phyloP scores from a whole-genome alignment of 495 filamentous ascomycete species.

The Cairneyella variabilis region DNA sequence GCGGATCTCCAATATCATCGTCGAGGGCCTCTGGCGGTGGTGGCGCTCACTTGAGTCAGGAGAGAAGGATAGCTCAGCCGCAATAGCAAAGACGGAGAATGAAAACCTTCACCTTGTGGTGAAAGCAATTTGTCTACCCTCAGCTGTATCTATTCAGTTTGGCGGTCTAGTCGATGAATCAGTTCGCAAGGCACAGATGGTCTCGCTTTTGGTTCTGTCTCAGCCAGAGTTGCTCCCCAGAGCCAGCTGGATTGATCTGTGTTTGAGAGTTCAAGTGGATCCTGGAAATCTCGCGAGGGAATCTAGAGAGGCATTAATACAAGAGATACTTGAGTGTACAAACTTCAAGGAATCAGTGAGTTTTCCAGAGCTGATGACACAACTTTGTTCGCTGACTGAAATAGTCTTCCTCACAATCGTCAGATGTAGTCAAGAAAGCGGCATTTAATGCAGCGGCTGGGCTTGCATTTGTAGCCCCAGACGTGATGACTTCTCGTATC shows the following conservation, averaged over 20 bases:
- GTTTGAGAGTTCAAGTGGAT: slow-evolving; percentile 72
- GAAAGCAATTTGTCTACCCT: slow-evolving; percentile 61
- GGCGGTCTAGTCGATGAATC: slow-evolving; percentile 35
- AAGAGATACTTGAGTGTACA: slow-evolving; percentile 45
- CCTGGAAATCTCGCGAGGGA: slow-evolving; percentile 70
- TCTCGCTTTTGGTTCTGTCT: slow-evolving; percentile 73
- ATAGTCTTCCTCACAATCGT: slow-evolving; percentile 27
- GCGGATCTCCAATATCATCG: slow-evolving; percentile 53
- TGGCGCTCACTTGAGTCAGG: slow-evolving; percentile 54
- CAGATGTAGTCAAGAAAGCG: slow-evolving; percentile 53
- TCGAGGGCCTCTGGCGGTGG: slow-evolving; percentile 83
- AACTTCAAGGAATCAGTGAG: slow-evolving; percentile 44
- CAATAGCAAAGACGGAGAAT: slow-evolving; percentile 61
- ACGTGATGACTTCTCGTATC: slow-evolving; percentile 70
- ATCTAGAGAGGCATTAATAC: slow-evolving; percentile 39
- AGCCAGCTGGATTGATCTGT: slow-evolving; percentile 82
- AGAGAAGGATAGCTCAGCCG: slow-evolving; percentile 75
- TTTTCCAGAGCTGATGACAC: background rate
- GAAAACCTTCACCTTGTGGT: slow-evolving; percentile 59
- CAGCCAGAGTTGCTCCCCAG: slow-evolving; percentile 73
- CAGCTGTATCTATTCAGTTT: slow-evolving; percentile 35
- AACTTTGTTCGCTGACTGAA: background rate
- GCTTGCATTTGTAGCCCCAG: slow-evolving; percentile 88
- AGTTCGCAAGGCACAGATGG: slow-evolving; percentile 57
- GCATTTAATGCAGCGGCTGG: slow-evolving; percentile 81